Evolutionary conservation across 495 filamentous ascomycete species (phyloP), one percentile per base, ranked within the genome.

Genomic region (Echria macrotheca): DNA sequence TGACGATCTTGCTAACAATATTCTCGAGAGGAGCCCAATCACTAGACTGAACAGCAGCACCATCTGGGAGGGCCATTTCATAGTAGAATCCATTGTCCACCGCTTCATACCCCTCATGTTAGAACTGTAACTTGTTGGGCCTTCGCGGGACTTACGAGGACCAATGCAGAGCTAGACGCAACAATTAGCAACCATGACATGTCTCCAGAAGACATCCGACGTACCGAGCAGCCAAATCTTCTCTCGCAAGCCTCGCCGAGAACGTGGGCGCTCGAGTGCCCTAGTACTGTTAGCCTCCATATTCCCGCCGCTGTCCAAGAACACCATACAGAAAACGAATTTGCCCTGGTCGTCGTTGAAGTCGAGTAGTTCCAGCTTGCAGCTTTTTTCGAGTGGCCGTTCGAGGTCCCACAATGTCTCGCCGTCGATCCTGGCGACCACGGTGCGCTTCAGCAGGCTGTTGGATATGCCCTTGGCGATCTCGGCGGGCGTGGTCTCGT

Each of bases 51-150:
- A 98, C 90, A 28, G 83, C 82, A 41, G 78, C 81, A 57, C 78
- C 80, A 19, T 81, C 85, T 19, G 84, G 84, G 17, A 96, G 78
- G 12, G 82, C 84, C 90, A 97, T 96, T 62, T 98, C 91, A 67
- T 97, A 97, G 75, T 94, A 97, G 77, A 97, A 98, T 28, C 94
- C 93, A 67, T 91, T 84, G 11, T 91, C 82, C 25, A 88, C 63
- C 18, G 60, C 45, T 47, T 14, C 26, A 4, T 14, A 18, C 6
- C 23, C 5, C 3, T 23, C n/a, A 25, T 47, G 44, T 41, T 23
- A 44, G 24, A 41, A 22, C 3, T 17, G 24, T 52, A 9, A 5
- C 5, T 22, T 14, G 32, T 10, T n/a, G 31, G 33, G 3, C 9
- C 8, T 7, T 3, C 21, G 41, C 23, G 36, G 24, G 9, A 33